Evolutionary conservation across 345 rosid genomes (phyloP), one percentile per base, ranked within the genome.

Genomic region (Moricandia moricandioides): DNA sequence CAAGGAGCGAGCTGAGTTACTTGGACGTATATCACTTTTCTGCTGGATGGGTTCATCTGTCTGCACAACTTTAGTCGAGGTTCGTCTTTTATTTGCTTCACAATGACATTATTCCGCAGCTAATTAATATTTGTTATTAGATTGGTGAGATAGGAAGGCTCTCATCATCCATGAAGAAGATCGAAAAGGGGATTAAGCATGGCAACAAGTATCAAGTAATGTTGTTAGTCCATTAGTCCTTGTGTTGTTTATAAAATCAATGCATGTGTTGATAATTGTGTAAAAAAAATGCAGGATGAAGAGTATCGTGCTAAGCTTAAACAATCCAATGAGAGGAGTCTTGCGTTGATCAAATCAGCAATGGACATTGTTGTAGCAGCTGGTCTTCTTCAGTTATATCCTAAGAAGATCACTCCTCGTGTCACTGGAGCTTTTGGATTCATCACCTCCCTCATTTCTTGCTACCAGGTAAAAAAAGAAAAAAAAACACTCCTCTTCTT

Each of bases 21-120:
- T 96, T 16, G 97, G 98, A 6, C 87, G 96, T n/a, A 86, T 96
- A 67, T 96, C 99, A 12, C 95, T 96, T 54, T 92, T 79, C 86
- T 91, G 98, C 71, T 92, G 98, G 98, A 80, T 96, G 96, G 96
- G 99, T 76, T 91, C 99, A 27, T 92, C 97, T 29, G 73, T 89
- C 17, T 96, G 96, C 72, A 65, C 84, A 67, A 83, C 96, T 73
- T 84, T 91, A 86, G 95, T 96, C 34, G 99, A 92, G 99, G 99
- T 96, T 62, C 3, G 87, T 81, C 65, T 71, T 62, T 61, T 74
- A 13, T 67, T 71, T 33, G 11, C n/a, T 63, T 66, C 24, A 12
- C 59, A 10, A 26, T 61, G 37, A 45, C 45, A 14, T 7, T 54
- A 47, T 4, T 45, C 51, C 0, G 9, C 49, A 1, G 9, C 51